A percentile compares a stretch with the other conserved stretches of the same genome.
These are phyloP conservation scores for Naganishia sp. DNA, from an alignment of 1,284 basidiomycete species.

Conservation along the genomic window DNA sequence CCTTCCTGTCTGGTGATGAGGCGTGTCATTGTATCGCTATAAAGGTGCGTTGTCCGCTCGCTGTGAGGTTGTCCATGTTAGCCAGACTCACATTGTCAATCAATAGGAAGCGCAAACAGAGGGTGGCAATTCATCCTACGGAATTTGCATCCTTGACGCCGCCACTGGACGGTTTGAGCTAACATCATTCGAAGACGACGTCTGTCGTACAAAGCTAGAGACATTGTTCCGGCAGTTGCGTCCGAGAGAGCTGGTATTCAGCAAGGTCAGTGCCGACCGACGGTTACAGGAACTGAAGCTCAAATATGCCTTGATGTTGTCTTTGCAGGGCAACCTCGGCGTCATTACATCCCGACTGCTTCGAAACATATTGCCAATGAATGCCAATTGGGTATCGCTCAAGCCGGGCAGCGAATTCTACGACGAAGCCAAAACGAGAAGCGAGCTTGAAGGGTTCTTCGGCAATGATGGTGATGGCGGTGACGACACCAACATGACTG, in stretches of 20 bases:
- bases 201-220: conserved; percentile 87
- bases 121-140: conserved; percentile 61
- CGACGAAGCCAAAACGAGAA: conserved; percentile 68
- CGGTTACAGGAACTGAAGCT: conserved; percentile 1
- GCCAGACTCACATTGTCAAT: neutral
- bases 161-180: conserved; percentile 95
- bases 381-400: conserved; percentile 83
- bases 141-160: conserved; percentile 92
- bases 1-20: conserved; percentile 87
- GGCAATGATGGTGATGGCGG: conserved; percentile 55
- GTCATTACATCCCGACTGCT: conserved; percentile 77
- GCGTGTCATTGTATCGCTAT: conserved; percentile 93
- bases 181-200: conserved; percentile 86
- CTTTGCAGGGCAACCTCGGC: conserved; percentile 71
- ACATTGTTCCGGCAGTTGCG: conserved; percentile 89
- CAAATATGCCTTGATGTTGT: neutral
- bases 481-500: conserved; percentile 41
- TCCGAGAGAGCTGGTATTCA: conserved; percentile 89
- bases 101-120: conserved; percentile 46
- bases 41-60: conserved; percentile 59
- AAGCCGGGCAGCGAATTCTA: conserved; percentile 76
- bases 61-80: conserved; percentile 36
- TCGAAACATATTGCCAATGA: conserved; percentile 72
- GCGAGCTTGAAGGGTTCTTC: conserved; percentile 71
- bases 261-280: conserved; percentile 64